phyloP scores from a whole-genome alignment of 805 yeast genomes.

The Yamadazyma insecticola region DNA sequence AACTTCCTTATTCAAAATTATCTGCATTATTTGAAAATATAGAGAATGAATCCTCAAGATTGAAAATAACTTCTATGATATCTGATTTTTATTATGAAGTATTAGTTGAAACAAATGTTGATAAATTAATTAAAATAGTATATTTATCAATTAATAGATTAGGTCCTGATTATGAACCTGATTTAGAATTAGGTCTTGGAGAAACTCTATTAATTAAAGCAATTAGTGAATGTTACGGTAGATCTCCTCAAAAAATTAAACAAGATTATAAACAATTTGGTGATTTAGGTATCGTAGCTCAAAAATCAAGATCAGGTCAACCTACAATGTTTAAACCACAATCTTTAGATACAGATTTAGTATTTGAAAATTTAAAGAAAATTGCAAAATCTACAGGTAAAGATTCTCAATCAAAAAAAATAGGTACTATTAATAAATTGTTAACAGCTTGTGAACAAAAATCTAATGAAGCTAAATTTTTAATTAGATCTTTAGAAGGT shows the following conservation, averaged over 20 bases:
- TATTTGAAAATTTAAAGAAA: slow-evolving; percentile 66
- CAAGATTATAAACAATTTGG: slow-evolving; percentile 75
- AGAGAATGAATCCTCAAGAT: slow-evolving; percentile 76
- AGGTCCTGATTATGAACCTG: slow-evolving; percentile 93
- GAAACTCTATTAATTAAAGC: slow-evolving; percentile 87
- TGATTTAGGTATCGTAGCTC: slow-evolving; percentile 88
- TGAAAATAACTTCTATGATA: slow-evolving; percentile 73
- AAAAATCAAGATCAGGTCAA: slow-evolving; percentile 76
- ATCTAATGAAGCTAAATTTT: slow-evolving; percentile 73
- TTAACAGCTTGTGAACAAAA: slow-evolving; percentile 78
- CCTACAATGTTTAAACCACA: slow-evolving; percentile 92
- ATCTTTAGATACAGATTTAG: slow-evolving; percentile 67
- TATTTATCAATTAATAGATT: slow-evolving; percentile 83
- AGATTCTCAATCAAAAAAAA: slow-evolving; percentile 76
- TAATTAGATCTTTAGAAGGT: slow-evolving; percentile 88
- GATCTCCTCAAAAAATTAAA: slow-evolving; percentile 65
- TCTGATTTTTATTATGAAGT: slow-evolving; percentile 69
- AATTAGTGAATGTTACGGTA: slow-evolving; percentile 84
- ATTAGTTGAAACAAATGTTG: slow-evolving; percentile 39
- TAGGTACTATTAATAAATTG: slow-evolving; percentile 75
- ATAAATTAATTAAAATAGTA: slow-evolving; percentile 63
- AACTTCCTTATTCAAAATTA: slow-evolving; percentile 36
- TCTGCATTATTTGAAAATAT: slow-evolving; percentile 70
- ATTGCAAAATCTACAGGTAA: slow-evolving; percentile 79
- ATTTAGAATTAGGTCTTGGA: slow-evolving; percentile 89